Evolutionary conservation across 202 grass and related monocot genomes (phyloP), one percentile per base, ranked within the genome.

Genomic region (Panicum hallii): DNA sequence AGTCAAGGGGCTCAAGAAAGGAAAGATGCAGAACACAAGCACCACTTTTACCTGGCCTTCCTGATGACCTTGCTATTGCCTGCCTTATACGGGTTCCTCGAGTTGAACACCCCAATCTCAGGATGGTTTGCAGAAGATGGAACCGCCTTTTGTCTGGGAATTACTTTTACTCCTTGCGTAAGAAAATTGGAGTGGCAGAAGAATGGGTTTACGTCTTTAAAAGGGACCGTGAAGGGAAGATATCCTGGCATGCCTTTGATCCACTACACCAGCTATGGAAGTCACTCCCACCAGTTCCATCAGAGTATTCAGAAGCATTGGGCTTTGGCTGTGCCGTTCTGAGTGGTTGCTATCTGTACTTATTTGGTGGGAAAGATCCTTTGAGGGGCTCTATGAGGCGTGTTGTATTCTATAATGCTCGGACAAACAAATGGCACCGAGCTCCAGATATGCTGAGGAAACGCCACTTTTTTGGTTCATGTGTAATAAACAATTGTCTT

Each of bases 191-290:
- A 52, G 85, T 88, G 74, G 82, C 84, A 0, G 92, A 92, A 86
- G 92, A 94, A 78, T 94, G 92, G 92, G 92, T 94, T 74, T 94
- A 90, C 23, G 87, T 94, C 42, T 89, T 94, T 76, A 94, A 94
- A 82, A 91, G 92, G 83, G 92, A 94, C 30, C 87, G 89, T 76
- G 92, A 94, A 83, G 92, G 92, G n/a, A 94, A 92, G 76, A 92
- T 94, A 89, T 94, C 92, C 45, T 94, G 92, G 92, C 87, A 94
- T 67, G 92, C 92, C n/a, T 94, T 94, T 83, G 92, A 94, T 79
- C 92, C 92, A 6, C 68, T 89, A 45, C 69, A 89, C 76, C 90
- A 92, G 80, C 26, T 94, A 40, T 94, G 92, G 92, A 91, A 94
- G 56, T 84, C 90, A 12, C 90, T 94, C 17, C 92, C 92, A 62